These are phyloP conservation scores for Termitomyces sp. DNA, from an alignment of 768 basidiomycete species.

Conservation along the genomic window DNA sequence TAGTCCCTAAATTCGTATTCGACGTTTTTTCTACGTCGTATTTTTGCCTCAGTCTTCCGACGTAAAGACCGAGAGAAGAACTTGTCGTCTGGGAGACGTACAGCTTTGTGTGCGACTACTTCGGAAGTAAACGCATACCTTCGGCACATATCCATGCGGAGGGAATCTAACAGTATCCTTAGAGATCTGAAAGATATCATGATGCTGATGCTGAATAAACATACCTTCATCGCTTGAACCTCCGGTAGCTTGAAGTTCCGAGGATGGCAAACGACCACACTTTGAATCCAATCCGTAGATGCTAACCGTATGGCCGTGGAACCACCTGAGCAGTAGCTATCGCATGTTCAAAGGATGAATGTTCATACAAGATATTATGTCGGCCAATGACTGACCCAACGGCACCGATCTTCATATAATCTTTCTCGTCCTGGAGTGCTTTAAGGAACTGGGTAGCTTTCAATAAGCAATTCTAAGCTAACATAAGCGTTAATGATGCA, in stretches of 20 bases:
- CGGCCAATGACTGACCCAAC: conserved; percentile 28
- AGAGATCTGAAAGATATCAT: no score
- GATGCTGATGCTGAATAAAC: conserved; percentile 1
- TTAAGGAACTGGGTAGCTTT: conserved; percentile 28
- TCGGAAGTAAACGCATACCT: conserved; percentile 20
- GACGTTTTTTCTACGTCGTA: conserved; percentile 31
- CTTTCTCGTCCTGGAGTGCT: conserved; percentile 30
- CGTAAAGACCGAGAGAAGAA: conserved; percentile 27
- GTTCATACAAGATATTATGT: not conserved
- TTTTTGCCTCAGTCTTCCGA: conserved; percentile 28
- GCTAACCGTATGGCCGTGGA: conserved; percentile 32
- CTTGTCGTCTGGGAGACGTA: conserved; percentile 28
- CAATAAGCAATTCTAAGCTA: not conserved
- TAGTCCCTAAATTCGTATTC: conserved; percentile 43
- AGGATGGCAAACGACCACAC: conserved; percentile 39
- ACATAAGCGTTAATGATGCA: conserved; percentile 14
- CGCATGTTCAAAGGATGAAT: not conserved
- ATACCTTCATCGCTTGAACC: conserved; percentile 29
- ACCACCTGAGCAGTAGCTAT: conserved; percentile 42
- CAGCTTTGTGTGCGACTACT: not conserved
- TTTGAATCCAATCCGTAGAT: conserved; percentile 28
- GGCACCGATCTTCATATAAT: conserved; percentile 38
- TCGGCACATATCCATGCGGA: conserved; percentile 37
- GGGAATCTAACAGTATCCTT: conserved; percentile 18
- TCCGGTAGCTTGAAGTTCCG: conserved; percentile 27